phyloP scores from a whole-genome alignment of 2,329 filamentous ascomycete genomes.

The Fusarium sacchari region DNA sequence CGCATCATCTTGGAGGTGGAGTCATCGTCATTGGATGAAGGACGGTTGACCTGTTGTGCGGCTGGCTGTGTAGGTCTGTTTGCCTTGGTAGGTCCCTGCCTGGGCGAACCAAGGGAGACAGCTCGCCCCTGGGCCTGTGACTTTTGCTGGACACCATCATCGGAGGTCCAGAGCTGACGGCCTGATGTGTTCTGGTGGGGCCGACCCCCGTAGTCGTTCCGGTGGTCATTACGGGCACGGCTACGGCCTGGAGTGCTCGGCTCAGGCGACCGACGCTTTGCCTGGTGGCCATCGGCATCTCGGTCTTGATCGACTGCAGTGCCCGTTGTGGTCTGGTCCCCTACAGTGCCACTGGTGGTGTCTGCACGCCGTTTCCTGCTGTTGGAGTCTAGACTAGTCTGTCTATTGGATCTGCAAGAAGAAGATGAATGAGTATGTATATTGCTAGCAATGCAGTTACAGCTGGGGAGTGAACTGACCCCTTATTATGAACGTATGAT shows the following conservation, averaged over 20 bases:
- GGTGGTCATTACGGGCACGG: conserved; percentile 23
- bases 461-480: conserved; percentile 3
- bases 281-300: conserved; percentile 28
- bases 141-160: conserved; percentile 33
- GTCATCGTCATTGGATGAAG: conserved; percentile 13
- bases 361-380: conserved; percentile 18
- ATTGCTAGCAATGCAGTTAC: not conserved
- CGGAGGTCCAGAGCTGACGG: conserved; percentile 45
- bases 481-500: conserved; percentile 21
- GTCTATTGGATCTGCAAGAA: not conserved
- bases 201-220: conserved; percentile 35
- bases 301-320: not conserved
- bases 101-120: conserved; percentile 2
- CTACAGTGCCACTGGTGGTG: not conserved
- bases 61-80: conserved; percentile 2
- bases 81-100: conserved; percentile 8
- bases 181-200: conserved; percentile 33
- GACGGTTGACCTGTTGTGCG: not conserved
- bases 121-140: conserved; percentile 12
- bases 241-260: conserved; percentile 10
- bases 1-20: conserved; percentile 23
- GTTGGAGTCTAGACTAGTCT: not conserved
- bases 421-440: conserved; percentile 2
- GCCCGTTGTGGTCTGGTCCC: not conserved
- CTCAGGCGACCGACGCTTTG: conserved; percentile 45